Percentiles rank a stretch among this genome's conserved stretches.
Evolutionary conservation across 441 rosid species (phyloP).

Genomic region (Codiaeum variegatum): DNA sequence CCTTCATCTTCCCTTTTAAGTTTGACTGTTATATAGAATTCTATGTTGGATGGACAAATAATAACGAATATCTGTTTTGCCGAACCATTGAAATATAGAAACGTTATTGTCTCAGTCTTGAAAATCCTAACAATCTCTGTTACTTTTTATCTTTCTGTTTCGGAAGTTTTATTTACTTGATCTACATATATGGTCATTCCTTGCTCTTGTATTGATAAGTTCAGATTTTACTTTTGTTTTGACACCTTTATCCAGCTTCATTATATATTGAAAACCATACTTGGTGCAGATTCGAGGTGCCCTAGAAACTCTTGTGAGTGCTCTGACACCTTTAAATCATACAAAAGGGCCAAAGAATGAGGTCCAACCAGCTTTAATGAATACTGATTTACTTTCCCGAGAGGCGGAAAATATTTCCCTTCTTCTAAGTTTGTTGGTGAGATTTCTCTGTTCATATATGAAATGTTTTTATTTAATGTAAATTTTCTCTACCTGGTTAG

Average conservation of each 20-base stretch:
- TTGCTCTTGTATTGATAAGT: neutral
- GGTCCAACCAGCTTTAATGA: constrained; percentile 89
- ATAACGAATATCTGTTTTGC: neutral
- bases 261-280: constrained; percentile 9
- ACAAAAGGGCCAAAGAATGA: constrained; percentile 67
- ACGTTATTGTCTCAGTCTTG: neutral
- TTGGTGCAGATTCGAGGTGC: constrained; percentile 79
- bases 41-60: no score
- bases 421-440: constrained; percentile 88
- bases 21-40: neutral
- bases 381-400: constrained; percentile 87
- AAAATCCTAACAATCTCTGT: neutral
- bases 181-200: neutral
- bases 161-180: neutral
- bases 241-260: neutral
- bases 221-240: neutral
- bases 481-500: neutral
- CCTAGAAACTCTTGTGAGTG: constrained; percentile 88
- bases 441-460: constrained; percentile 20
- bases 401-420: constrained; percentile 93
- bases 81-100: neutral
- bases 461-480: constrained; percentile 2
- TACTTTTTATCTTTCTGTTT: neutral
- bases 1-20: constrained; percentile 6
- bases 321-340: constrained; percentile 81